Conservation (phyloP, 2,329 filamentous ascomycete genomes). For the Pseudogymnoascus sp. region DNA sequence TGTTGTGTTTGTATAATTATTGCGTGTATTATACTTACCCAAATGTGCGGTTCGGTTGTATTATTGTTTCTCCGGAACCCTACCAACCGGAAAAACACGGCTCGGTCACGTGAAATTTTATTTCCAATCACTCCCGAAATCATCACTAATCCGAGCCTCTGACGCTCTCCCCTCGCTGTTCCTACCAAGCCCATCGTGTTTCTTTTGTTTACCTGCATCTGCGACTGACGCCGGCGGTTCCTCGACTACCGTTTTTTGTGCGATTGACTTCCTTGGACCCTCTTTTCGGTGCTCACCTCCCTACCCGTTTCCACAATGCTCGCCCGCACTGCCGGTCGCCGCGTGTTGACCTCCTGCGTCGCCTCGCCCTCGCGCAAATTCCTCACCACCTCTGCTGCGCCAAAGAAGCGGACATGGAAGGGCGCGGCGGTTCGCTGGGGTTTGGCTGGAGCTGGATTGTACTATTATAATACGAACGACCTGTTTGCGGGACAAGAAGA, state of each 20-base stretch:
- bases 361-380: slow-evolving; percentile 37
- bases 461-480: slow-evolving; percentile 89
- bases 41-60: slow-evolving; percentile 1
- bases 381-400: slow-evolving; percentile 47
- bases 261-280: not conserved
- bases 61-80: not conserved
- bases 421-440: slow-evolving; percentile 66
- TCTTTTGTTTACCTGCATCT: not conserved
- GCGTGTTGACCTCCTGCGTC: not conserved
- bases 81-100: not conserved
- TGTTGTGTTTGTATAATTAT: not conserved
- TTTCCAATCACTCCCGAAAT: slow-evolving; percentile 7
- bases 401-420: slow-evolving; percentile 74
- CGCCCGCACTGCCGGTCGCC: not conserved
- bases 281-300: not conserved
- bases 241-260: not conserved
- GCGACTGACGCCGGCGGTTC: not conserved
- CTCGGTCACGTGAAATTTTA: not conserved
- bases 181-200: not conserved
- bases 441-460: slow-evolving; percentile 67
- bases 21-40: not conserved
- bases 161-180: not conserved
- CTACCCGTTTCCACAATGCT: not conserved
- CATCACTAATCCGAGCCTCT: slow-evolving; percentile 3
- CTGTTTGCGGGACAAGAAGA: slow-evolving; percentile 77